Conservation (phyloP, 2,329 filamentous ascomycete species). For the Alternaria viburni region DNA sequence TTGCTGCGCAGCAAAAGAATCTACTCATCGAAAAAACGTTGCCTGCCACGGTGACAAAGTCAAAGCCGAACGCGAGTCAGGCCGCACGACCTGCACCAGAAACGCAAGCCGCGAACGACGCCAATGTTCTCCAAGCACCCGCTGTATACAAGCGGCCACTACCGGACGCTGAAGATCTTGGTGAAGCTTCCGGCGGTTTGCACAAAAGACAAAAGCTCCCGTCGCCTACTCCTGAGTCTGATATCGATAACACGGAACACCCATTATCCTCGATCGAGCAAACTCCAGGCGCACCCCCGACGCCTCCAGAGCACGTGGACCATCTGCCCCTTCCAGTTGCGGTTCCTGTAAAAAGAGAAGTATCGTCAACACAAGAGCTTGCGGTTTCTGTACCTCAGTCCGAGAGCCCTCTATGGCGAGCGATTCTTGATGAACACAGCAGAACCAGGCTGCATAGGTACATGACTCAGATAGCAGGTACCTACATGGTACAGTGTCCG, state of each 20-base stretch:
- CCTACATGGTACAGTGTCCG: neutral
- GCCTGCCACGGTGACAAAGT: neutral
- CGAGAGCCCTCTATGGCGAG: no score
- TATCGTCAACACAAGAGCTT: no score
- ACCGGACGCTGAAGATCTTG: neutral
- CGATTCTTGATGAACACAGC: no score
- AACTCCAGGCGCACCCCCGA: neutral
- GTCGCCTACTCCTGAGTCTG: neutral
- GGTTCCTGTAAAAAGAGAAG: no score
- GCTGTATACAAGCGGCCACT: no score
- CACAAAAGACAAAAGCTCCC: neutral
- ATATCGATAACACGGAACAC: neutral
- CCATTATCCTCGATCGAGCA: neutral
- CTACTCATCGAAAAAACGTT: neutral
- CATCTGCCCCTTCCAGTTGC: no score
- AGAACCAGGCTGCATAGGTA: neutral
- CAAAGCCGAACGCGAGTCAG: no score
- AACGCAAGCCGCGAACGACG: no score
- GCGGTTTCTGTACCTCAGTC: no score
- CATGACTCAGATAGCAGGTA: neutral
- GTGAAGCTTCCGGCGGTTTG: rapidly evolving
- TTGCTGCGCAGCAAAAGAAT: neutral
- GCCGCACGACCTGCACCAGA: no score
- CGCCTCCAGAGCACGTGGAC: neutral
- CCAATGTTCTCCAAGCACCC: no score